phyloP scores from a whole-genome alignment of 1,284 basidiomycete species.

The Apiotrichum akiyoshidainum region DNA sequence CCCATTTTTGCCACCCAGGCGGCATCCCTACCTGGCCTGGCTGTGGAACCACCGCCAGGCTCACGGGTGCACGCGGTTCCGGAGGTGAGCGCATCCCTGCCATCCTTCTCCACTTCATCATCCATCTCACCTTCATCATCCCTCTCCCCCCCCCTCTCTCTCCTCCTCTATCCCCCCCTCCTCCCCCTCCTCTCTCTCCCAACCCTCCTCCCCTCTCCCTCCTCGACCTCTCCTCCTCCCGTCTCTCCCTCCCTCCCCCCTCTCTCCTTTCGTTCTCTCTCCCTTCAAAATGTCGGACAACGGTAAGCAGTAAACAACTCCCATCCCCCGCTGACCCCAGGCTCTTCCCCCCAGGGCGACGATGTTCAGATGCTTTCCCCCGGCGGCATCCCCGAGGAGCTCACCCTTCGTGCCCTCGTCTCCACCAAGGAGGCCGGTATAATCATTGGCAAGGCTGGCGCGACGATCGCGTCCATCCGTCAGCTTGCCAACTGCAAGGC shows the following conservation, averaged over 20 bases:
- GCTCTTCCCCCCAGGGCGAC: slow-evolving; percentile 1
- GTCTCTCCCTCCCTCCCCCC: neutral
- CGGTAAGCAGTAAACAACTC: neutral
- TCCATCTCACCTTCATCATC: too few relatives aligned
- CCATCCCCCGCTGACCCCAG: neutral
- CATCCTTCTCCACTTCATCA: too few relatives aligned
- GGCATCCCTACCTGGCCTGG: too few relatives aligned
- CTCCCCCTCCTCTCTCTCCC: too few relatives aligned
- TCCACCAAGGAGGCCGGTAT: slow-evolving; percentile 95
- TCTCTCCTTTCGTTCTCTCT: neutral
- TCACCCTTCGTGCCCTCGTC: slow-evolving; percentile 88
- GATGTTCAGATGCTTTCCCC: slow-evolving; percentile 2
- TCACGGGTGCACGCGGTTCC: too few relatives aligned
- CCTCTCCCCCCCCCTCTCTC: too few relatives aligned
- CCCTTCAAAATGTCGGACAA: slow-evolving; percentile 2
- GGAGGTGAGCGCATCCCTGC: too few relatives aligned
- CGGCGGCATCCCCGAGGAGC: slow-evolving; percentile 49
- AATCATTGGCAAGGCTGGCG: slow-evolving; percentile 90
- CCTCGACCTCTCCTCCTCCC: neutral
- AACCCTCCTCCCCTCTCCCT: neutral
- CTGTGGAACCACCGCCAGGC: too few relatives aligned
- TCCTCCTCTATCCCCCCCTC: too few relatives aligned
- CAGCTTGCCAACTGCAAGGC: slow-evolving; percentile 95
- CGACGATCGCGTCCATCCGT: slow-evolving; percentile 93
- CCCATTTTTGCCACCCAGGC: too few relatives aligned